These are phyloP conservation scores for Corynascus novoguineensis DNA, from an alignment of 495 filamentous ascomycete genomes.

Conservation along the genomic window DNA sequence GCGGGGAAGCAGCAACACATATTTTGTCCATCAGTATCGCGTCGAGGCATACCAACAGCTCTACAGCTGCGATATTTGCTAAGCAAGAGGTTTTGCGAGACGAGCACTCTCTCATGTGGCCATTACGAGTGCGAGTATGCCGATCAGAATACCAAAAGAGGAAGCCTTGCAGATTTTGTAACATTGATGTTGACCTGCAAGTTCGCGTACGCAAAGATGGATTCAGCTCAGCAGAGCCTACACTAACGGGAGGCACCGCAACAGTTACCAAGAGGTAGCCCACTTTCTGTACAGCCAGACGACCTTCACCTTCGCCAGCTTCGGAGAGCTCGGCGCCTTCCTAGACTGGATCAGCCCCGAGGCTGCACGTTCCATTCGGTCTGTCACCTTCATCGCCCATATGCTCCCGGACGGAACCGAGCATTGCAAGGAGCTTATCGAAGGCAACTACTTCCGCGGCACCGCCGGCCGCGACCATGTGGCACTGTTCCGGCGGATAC, in stretches of 20 bases:
- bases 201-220: not conserved
- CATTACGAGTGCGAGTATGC: not conserved
- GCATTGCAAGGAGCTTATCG: slow-evolving; percentile 7
- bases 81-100: not conserved
- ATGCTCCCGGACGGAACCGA: not conserved
- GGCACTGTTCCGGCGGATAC: slow-evolving; percentile 7
- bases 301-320: slow-evolving; percentile 16
- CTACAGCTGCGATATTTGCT: not conserved
- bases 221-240: not conserved
- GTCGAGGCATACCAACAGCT: not conserved
- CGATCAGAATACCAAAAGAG: not conserved
- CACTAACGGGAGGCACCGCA: not conserved
- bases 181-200: not conserved
- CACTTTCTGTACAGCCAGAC: slow-evolving; percentile 9
- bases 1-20: not conserved
- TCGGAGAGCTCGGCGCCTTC: slow-evolving; percentile 10
- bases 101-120: not conserved
- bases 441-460: slow-evolving; percentile 12
- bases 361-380: not conserved
- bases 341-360: slow-evolving; percentile 3
- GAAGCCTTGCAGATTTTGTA: not conserved
- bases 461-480: slow-evolving; percentile 2
- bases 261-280: slow-evolving; percentile 17
- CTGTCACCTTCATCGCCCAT: slow-evolving; percentile 15
- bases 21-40: not conserved